Conservation (phyloP, 495 filamentous ascomycete genomes). For the Daldinia vernicosa region DNA sequence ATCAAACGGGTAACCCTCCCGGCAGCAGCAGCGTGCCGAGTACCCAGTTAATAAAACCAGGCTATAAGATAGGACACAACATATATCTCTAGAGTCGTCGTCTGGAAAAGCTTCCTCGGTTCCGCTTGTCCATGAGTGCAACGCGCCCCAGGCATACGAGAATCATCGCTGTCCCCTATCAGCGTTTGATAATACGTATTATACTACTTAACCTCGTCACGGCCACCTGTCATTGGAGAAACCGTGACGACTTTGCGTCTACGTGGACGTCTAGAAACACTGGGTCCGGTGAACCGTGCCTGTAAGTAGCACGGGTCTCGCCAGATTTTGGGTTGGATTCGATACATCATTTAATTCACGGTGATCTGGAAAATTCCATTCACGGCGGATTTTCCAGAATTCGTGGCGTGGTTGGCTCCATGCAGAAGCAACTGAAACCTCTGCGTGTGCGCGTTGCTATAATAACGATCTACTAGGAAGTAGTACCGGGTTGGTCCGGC, state of each 20-base stretch:
- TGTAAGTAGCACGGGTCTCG: constrained; percentile 17
- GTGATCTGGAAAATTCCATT: constrained; percentile 45
- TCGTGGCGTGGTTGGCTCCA: constrained; percentile 34
- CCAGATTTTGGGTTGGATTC: constrained; percentile 42
- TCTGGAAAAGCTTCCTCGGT: constrained; percentile 25
- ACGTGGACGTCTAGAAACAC: constrained; percentile 41
- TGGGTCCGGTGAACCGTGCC: constrained; percentile 32
- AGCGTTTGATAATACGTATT: constrained; percentile 19
- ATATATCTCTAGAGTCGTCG: constrained; percentile 10
- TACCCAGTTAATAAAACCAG: not conserved
- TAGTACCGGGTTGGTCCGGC: constrained; percentile 43
- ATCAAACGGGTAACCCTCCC: constrained; percentile 3
- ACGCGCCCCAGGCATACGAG: constrained; percentile 22
- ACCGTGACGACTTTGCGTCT: constrained; percentile 18
- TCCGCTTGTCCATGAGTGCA: constrained; percentile 28
- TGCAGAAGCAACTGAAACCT: constrained; percentile 35
- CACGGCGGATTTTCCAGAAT: constrained; percentile 24
- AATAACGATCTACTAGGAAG: constrained; percentile 45
- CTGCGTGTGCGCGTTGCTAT: constrained; percentile 35
- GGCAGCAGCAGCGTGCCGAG: not conserved
- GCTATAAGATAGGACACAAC: not conserved
- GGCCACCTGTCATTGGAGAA: constrained; percentile 17
- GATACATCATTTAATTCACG: constrained; percentile 38
- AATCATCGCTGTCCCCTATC: constrained; percentile 30
- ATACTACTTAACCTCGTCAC: constrained; percentile 15